A percentile compares a stretch with the other conserved stretches of the same genome.
Conservation (phyloP, 1,284 basidiomycete species). For the Marasmius fiardii region DNA sequence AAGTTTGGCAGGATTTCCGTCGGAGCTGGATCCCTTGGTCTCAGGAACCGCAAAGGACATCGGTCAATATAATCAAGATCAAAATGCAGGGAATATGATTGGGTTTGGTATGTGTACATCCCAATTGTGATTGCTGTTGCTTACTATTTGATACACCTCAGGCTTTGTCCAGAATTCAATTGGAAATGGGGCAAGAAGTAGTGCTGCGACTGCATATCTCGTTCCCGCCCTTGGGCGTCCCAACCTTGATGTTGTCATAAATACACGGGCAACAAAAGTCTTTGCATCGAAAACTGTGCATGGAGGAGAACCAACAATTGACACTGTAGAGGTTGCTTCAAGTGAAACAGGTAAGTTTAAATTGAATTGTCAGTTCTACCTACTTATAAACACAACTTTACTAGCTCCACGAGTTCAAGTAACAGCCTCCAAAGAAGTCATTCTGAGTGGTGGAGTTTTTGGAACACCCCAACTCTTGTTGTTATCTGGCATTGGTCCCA, state of each 20-base stretch:
- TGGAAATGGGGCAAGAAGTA: constrained; percentile 4
- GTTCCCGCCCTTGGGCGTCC: constrained; percentile 11
- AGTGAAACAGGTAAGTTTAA: constrained; percentile 3
- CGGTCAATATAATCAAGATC: constrained; percentile 18
- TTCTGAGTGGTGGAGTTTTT: constrained; percentile 32
- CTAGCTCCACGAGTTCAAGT: constrained; percentile 3
- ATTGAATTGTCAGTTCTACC: no score
- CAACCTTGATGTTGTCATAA: constrained; percentile 16
- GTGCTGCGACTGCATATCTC: constrained; percentile 14
- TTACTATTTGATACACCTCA: no score
- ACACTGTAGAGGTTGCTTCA: constrained; percentile 7
- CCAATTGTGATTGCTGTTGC: no score
- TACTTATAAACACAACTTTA: not conserved
- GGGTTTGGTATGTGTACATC: constrained; percentile 19
- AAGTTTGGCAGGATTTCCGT: constrained; percentile 17
- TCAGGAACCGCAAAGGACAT: constrained; percentile 16
- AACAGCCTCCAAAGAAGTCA: constrained; percentile 26
- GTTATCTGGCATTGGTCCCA: constrained; percentile 36
- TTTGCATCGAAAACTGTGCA: not conserved
- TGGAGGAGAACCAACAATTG: constrained; percentile 3
- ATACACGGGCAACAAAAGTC: constrained; percentile 13
- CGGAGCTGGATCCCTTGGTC: constrained; percentile 16
- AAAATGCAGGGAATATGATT: constrained; percentile 19
- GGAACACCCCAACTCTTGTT: constrained; percentile 32
- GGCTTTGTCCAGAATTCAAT: constrained; percentile 5